phyloP scores from a whole-genome alignment of 1,284 basidiomycete species.

The Mycena sp. region DNA sequence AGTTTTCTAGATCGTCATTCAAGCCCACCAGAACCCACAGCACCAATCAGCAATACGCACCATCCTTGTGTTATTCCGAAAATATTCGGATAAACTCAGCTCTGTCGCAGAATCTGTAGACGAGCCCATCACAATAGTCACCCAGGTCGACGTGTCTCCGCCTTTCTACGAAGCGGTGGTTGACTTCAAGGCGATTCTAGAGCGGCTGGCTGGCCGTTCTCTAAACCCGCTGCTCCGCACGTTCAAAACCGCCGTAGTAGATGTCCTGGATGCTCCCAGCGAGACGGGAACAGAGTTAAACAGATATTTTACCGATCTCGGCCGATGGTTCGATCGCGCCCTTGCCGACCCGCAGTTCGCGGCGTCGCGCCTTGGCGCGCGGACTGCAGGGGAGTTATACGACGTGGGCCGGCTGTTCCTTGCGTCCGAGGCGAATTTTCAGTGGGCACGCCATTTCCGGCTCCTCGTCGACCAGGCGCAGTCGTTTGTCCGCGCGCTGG shows the following conservation, averaged over 20 bases:
- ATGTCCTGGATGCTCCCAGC: conserved; percentile 38
- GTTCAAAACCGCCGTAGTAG: conserved; percentile 36
- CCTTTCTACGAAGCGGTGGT: conserved; percentile 41
- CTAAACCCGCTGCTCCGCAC: conserved; percentile 46
- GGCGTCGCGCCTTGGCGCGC: conserved; percentile 44
- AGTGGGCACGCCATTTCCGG: conserved; percentile 41
- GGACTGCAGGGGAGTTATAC: conserved; percentile 47
- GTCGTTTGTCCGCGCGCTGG: conserved; percentile 43
- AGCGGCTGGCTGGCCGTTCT: conserved; percentile 51
- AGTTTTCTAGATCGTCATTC: conserved; percentile 45
- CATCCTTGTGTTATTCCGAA: conserved; percentile 49
- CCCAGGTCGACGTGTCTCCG: conserved; percentile 36
- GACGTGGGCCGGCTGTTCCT: conserved; percentile 46
- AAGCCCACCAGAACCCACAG: conserved; percentile 49
- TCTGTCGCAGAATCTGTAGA: conserved; percentile 35
- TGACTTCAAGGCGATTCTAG: conserved; percentile 49
- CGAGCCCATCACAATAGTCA: conserved; percentile 32
- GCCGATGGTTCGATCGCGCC: conserved; percentile 48
- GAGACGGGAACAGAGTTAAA: conserved; percentile 32
- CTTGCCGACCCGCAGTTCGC: conserved; percentile 46
- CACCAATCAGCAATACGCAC: conserved; percentile 50
- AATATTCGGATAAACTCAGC: conserved; percentile 48
- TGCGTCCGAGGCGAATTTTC: conserved; percentile 32
- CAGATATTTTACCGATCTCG: conserved; percentile 45
- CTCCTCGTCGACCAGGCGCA: conserved; percentile 44